Base-by-base conservation (phyloP, 345 rosid genomes). In the Orychophragmus violaceus region DNA sequence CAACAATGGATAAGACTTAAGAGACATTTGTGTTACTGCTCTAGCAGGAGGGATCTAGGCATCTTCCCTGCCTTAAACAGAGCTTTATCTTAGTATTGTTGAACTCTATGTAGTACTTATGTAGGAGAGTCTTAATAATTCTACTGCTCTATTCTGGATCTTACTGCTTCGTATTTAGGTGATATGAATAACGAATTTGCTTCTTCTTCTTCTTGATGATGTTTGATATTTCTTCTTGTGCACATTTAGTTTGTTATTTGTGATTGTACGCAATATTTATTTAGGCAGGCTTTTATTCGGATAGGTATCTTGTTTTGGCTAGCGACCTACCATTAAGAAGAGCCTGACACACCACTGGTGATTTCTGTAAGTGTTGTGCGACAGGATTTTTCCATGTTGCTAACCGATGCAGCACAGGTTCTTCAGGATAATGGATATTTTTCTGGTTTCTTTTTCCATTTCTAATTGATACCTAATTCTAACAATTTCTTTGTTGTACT, bases 1-100 rank as follows among this genome's bases (percentile, higher is more conserved):
- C 70, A 66, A 41, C 22, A 79, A 69, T 84, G 80, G 80, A 68
- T 79, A 60, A n/a, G n/a, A n/a, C n/a, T n/a, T n/a, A n/a, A 66
- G 80, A 72, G 82, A 83, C 83, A 57, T 59, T 3, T 39, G 73
- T 80, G 76, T 71, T 81, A 69, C 71, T 78, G 78, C 78, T 76
- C 74, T 71, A 60, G 63, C 71, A 78, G 73, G 71, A 33, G 3
- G 79, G 83, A 68, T 75, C 74, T 69, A 71, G 68, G 50, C 18
- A 74, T 70, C 85, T 83, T 64, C 68, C 83, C 41, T 78, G 69
- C 68, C 70, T 82, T 85, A 80, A 84, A 85, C 81, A 85, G 78
- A 69, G 72, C 80, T 77, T 62, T 66, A 63, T 78, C 70, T 77
- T 52, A 72, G 32, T 80, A 60, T 73, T 79, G 53, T 63, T 77